Conservation (phyloP, 78 protist genomes). For the Protostelium mycophagum region DNA sequence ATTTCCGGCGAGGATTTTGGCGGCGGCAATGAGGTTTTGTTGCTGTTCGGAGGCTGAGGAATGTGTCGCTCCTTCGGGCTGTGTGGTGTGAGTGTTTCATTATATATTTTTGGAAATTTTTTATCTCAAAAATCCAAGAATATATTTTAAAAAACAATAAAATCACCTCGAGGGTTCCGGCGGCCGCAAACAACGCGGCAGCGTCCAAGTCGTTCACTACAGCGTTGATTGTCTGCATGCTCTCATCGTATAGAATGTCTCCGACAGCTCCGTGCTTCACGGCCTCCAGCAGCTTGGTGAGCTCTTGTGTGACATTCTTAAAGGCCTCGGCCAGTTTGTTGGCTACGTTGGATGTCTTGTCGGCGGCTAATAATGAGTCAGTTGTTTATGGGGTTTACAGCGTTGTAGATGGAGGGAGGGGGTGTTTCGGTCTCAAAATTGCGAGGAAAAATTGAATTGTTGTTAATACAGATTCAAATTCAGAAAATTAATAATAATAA, state of each 20-base stretch:
- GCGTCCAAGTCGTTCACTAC: constrained; percentile 56
- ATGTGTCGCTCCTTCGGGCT: constrained; percentile 11
- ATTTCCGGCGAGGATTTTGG: constrained; percentile 35
- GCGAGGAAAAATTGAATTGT: too few species aligned
- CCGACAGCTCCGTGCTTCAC: constrained; percentile 70
- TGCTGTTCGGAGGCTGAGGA: constrained; percentile 22
- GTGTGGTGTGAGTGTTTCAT: not conserved
- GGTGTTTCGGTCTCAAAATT: too few species aligned
- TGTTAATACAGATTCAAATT: too few species aligned
- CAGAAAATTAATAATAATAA: too few species aligned
- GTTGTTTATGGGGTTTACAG: not conserved
- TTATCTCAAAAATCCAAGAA: not conserved
- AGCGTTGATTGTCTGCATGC: constrained; percentile 27
- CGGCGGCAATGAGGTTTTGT: constrained; percentile 32
- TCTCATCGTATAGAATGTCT: constrained; percentile 63
- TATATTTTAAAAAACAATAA: not conserved
- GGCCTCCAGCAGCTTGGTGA: constrained; percentile 55
- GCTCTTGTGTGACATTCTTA: constrained; percentile 17
- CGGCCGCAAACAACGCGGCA: constrained; percentile 48
- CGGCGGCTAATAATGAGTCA: not conserved
- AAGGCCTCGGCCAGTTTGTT: constrained; percentile 31
- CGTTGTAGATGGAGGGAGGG: too few species aligned
- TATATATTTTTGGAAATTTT: not conserved
- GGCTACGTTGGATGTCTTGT: not conserved
- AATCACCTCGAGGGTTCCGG: constrained; percentile 47